Evolutionary conservation across 2,329 filamentous ascomycete species (phyloP).

Genomic region (Penicillium corylophilum): DNA sequence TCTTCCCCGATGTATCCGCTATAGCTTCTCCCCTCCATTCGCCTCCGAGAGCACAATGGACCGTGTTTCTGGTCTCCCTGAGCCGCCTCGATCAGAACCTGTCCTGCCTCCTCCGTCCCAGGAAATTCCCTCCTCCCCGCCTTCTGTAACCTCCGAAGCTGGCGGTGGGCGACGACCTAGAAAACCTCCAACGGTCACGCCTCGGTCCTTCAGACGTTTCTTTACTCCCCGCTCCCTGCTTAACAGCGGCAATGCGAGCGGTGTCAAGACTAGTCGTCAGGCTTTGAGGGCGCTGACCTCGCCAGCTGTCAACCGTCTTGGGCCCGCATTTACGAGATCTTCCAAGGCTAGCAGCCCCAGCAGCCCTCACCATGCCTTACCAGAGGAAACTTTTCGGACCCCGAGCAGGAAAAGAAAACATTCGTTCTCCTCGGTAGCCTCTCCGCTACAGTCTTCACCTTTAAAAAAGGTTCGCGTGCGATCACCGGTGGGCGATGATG

Average conservation of each 20-base stretch:
- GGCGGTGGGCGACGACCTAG: slow-evolving; percentile 38
- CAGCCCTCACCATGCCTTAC: slow-evolving; percentile 25
- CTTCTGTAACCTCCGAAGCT: slow-evolving; percentile 41
- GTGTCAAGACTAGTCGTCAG: slow-evolving; percentile 44
- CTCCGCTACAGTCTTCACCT: slow-evolving; percentile 52
- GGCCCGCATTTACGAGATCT: slow-evolving; percentile 42
- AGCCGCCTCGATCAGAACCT: slow-evolving; percentile 37
- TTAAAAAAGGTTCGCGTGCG: slow-evolving; percentile 43
- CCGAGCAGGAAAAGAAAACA: slow-evolving; percentile 49
- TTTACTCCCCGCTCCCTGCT: slow-evolving; percentile 50
- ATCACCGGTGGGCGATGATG: slow-evolving; percentile 31
- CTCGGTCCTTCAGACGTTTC: slow-evolving; percentile 52
- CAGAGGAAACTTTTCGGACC: slow-evolving; percentile 34
- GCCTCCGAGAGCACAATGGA: slow-evolving; percentile 32
- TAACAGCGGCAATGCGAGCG: slow-evolving; percentile 32
- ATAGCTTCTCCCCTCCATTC: slow-evolving; percentile 20
- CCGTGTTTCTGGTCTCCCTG: slow-evolving; percentile 31
- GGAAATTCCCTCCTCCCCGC: slow-evolving; percentile 44
- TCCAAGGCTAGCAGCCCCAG: slow-evolving; percentile 32
- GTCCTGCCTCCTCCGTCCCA: slow-evolving; percentile 31
- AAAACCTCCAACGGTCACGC: slow-evolving; percentile 50
- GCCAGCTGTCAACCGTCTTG: slow-evolving; percentile 44
- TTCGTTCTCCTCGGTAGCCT: slow-evolving; percentile 46
- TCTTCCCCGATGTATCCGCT: slow-evolving; percentile 15
- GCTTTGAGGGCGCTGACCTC: slow-evolving; percentile 46